Evolutionary conservation across 805 yeast genomes (phyloP), one percentile per base, ranked within the genome.

Genomic region (Nadsonia fulvescens): DNA sequence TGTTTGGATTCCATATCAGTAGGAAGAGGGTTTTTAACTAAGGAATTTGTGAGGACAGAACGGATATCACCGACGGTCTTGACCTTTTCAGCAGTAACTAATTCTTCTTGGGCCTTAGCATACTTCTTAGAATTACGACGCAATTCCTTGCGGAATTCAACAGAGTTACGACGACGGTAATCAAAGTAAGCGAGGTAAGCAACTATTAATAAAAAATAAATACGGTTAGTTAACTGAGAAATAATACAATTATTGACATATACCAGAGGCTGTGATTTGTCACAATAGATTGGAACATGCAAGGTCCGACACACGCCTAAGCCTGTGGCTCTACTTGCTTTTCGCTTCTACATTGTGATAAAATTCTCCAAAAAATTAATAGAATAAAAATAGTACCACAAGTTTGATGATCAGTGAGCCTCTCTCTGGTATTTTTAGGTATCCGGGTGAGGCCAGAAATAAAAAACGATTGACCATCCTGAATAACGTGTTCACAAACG

Each of bases 151-250:
- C 98, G 77, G 63, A 89, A 91, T 31, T 67, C 76, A 12, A 76
- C 51, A 31, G 75, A 69, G 53, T 62, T 61, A 56, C 96, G 77
- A 56, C 98, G 79, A 54, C 65, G 64, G 61, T 82, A 77, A 56
- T 89, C 99, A 46, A 91, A 91, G 58, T 79, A 89, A 19, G 69
- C 57, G 30, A 86, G 78, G 54, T 89, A 86, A 10, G 54, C 38
- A 12, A 51, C 51, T 46, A 23, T 13, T 8, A 6, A 20, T 5
- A 5, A 23, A n/a, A n/a, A n/a, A n/a, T n/a, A n/a, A n/a, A n/a
- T n/a, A n/a, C n/a, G n/a, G 18, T 20, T 17, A 23, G 23, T 24
- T 25, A n/a, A 16, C n/a, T 7, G 14, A 10, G 14, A 13, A 8
- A n/a, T 11, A 23, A 9, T 16, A 15, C 10, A 8, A 10, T 15